Evolutionary conservation across 805 yeast genomes (phyloP).

Genomic region (Yarrowia osloensis): DNA sequence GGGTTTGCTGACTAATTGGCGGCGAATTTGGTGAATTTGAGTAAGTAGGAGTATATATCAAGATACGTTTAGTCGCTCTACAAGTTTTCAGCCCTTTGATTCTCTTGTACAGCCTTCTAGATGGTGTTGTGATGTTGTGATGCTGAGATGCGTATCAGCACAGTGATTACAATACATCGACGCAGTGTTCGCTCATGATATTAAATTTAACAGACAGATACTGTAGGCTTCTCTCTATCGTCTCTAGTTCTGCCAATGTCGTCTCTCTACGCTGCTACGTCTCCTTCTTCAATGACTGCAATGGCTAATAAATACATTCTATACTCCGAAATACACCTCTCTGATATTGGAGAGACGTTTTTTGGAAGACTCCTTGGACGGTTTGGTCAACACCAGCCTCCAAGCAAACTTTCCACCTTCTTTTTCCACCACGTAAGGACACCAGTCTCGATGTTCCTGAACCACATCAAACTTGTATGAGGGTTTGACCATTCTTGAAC

Average conservation of each 20-base stretch:
- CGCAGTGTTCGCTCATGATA: no score
- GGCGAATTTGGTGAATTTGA: not conserved
- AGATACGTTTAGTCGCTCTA: not conserved
- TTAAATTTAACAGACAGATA: no score
- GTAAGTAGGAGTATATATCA: not conserved
- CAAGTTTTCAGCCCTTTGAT: not conserved
- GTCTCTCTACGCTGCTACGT: no score
- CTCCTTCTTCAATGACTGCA: no score
- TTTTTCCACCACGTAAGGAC: conserved; percentile 18
- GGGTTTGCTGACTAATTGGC: no score
- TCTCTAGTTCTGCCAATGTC: no score
- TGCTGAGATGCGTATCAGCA: no score
- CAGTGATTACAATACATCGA: no score
- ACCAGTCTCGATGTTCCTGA: conserved; percentile 14
- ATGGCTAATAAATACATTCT: not conserved
- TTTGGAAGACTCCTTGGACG: not conserved
- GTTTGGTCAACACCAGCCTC: not conserved
- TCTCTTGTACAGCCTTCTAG: not conserved
- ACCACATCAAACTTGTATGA: not conserved
- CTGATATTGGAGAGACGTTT: conserved; percentile 11
- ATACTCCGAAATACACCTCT: conserved; percentile 20
- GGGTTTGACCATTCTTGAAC: not conserved
- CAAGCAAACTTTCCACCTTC: not conserved
- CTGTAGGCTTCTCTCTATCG: no score
- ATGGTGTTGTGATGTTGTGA: not conserved